Evolutionary conservation across 2,329 filamentous ascomycete species (phyloP).

Genomic region (Aspergillus phoenicis): DNA sequence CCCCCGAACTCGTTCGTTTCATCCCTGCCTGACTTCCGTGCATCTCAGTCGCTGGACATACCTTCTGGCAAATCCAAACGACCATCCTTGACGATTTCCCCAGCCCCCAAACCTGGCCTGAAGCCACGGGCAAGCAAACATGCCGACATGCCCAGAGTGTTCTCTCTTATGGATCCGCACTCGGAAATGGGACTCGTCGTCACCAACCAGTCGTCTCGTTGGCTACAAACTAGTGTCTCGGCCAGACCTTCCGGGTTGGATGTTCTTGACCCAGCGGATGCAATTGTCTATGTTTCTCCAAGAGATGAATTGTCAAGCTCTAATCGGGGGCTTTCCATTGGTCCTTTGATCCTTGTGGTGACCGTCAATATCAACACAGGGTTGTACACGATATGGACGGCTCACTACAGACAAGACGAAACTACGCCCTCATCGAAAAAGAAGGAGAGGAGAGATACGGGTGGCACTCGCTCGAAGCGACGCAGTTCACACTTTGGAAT

Average conservation of each 20-base stretch:
- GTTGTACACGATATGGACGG: constrained; percentile 81
- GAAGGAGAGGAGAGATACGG: constrained; percentile 54
- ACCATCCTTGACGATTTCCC: constrained; percentile 54
- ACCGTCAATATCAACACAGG: constrained; percentile 77
- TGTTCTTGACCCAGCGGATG: constrained; percentile 74
- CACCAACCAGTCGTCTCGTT: constrained; percentile 47
- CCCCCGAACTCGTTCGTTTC: constrained; percentile 84
- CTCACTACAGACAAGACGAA: constrained; percentile 73
- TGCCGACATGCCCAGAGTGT: constrained; percentile 64
- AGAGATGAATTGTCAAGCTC: constrained; percentile 52
- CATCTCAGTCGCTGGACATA: constrained; percentile 38
- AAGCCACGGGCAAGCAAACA: constrained; percentile 58
- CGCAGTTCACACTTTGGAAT: constrained; percentile 66
- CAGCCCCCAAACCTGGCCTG: constrained; percentile 58
- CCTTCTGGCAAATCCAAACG: constrained; percentile 42
- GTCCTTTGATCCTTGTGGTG: constrained; percentile 71
- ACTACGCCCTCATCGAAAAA: constrained; percentile 48
- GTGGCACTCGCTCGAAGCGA: constrained; percentile 67
- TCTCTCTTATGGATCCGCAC: constrained; percentile 82
- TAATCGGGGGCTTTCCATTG: constrained; percentile 39
- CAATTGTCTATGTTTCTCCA: constrained; percentile 79
- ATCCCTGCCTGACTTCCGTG: constrained; percentile 56
- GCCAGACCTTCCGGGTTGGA: constrained; percentile 43
- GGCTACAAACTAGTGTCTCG: constrained; percentile 30
- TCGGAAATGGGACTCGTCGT: constrained; percentile 84